Evolutionary conservation across 176 grass and related monocot genomes (phyloP), one percentile per base, ranked within the genome.

Genomic region (Poa annua): DNA sequence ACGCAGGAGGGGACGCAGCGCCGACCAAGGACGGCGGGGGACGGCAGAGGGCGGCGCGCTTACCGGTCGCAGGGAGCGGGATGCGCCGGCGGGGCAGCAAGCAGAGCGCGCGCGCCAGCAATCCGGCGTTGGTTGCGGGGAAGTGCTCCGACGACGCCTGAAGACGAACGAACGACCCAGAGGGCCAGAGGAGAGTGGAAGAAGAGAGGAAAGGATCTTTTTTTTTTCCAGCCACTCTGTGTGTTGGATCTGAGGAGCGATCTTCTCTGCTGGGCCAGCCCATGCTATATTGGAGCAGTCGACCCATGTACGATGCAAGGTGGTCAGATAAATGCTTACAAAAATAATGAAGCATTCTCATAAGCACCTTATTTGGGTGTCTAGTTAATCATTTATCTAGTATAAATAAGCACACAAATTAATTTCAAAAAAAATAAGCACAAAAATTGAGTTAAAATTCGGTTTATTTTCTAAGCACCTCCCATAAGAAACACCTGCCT

Each of bases 121-220:
- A 48, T 55, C 13, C 47, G 26, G 8, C 15, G 54, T 56, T 81
- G 71, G 64, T 24, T 47, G 71, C 71, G 33, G 71, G 44, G 47
- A 53, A 32, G 26, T 33, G 75, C 17, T 36, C 8, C 32, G 36
- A 9, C 35, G 85, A 9, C 35, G 85, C 69, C 12, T 22, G 59
- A 6, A 34, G 44, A 45, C 44, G 44, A 45, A 2, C n/a, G n/a
- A 7, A 53, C 51, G 16, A 24, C 19, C 55, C 19, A 75, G 44
- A n/a, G n/a, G n/a, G n/a, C n/a, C 8, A 53, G 45, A 42, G 22
- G 20, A 21, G 62, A 33, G 32, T 17, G 63, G 79, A 24, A 24
- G 38, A 82, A 32, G 66, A 78, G 6, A 55, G 15, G 35, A 39
- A 41, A 10, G 66, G 66, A 44, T 70, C 4, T 0, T 44, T 11